A percentile compares a stretch with the other conserved stretches of the same genome.
phyloP scores from a whole-genome alignment of 1,139 yeast genomes.

The Yamadazyma sp. region DNA sequence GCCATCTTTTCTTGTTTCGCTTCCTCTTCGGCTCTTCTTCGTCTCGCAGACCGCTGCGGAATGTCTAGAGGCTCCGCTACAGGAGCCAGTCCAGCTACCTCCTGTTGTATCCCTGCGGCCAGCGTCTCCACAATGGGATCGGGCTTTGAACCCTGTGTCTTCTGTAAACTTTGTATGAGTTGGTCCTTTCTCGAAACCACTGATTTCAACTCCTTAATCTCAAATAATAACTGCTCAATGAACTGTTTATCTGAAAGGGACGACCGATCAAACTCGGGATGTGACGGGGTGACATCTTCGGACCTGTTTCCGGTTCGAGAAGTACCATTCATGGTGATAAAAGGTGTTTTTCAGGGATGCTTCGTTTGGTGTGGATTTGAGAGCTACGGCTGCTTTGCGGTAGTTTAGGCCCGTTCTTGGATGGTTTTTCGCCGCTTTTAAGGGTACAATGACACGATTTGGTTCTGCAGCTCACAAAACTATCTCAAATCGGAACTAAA shows the following conservation, averaged over 20 bases:
- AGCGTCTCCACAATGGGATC: not conserved
- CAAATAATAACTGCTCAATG: constrained; percentile 38
- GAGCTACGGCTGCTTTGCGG: too few species aligned
- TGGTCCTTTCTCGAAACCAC: constrained; percentile 14
- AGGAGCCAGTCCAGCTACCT: constrained; percentile 3
- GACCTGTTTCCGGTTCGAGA: not conserved
- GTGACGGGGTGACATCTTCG: constrained; percentile 33
- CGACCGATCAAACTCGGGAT: constrained; percentile 37
- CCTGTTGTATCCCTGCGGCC: not conserved
- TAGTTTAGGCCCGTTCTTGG: too few species aligned
- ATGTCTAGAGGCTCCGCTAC: constrained; percentile 7
- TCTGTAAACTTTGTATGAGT: constrained; percentile 21
- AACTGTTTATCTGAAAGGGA: constrained; percentile 30
- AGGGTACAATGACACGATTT: too few species aligned
- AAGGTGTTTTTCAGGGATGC: too few species aligned
- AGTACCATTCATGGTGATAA: not conserved
- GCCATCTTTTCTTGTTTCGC: not conserved
- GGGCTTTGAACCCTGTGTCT: constrained; percentile 7
- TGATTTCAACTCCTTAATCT: constrained; percentile 33
- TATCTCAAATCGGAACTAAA: not conserved
- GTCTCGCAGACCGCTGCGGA: constrained; percentile 18
- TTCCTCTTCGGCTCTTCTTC: constrained; percentile 8
- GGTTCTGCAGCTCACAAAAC: too few species aligned
- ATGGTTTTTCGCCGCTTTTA: too few species aligned
- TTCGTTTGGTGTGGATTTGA: too few species aligned